A percentile compares a stretch with the other conserved stretches of the same genome.
Evolutionary conservation across 2,329 filamentous ascomycete species (phyloP).

Genomic region (Trichoderma asperellum): DNA sequence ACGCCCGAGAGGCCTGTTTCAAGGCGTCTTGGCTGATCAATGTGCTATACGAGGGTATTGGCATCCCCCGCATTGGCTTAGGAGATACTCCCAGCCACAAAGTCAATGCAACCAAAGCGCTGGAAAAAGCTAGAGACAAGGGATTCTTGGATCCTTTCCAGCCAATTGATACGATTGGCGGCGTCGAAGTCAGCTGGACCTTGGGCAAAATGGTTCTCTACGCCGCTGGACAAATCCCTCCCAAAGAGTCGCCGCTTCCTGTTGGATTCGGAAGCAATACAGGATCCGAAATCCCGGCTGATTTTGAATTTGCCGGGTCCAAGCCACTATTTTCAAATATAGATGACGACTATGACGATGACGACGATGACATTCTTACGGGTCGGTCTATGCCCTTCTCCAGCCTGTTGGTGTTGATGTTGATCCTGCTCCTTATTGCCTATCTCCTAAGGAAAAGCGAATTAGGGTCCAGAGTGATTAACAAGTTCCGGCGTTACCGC

Average conservation of each 20-base stretch:
- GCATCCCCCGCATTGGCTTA: slow-evolving; percentile 81
- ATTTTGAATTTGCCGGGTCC: slow-evolving; percentile 84
- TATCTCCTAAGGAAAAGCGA: slow-evolving; percentile 83
- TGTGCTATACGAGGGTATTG: slow-evolving; percentile 92
- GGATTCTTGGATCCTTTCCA: slow-evolving; percentile 86
- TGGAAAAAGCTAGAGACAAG: slow-evolving; percentile 70
- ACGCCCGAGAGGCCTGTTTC: slow-evolving; percentile 89
- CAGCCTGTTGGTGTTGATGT: slow-evolving; percentile 74
- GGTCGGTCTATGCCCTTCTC: slow-evolving; percentile 68
- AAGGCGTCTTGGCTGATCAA: slow-evolving; percentile 99
- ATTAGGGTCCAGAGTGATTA: slow-evolving; percentile 54
- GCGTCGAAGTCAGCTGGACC: slow-evolving; percentile 95
- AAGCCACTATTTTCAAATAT: slow-evolving; percentile 41
- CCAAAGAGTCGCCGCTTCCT: slow-evolving; percentile 60
- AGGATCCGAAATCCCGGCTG: slow-evolving; percentile 63
- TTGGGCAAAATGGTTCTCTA: slow-evolving; percentile 96
- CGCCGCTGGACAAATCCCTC: slow-evolving; percentile 83
- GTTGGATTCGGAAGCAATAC: slow-evolving; percentile 93
- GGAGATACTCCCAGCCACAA: slow-evolving; percentile 61
- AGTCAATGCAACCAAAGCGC: slow-evolving; percentile 72
- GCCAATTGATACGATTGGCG: slow-evolving; percentile 88
- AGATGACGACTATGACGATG: slow-evolving; percentile 53
- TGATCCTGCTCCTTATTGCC: slow-evolving; percentile 69
- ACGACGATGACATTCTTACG: slow-evolving; percentile 68
- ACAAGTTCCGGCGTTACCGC: slow-evolving; percentile 38